Conservation (phyloP, 2,329 filamentous ascomycete species). For the Scopulariopsis brevicaulis region DNA sequence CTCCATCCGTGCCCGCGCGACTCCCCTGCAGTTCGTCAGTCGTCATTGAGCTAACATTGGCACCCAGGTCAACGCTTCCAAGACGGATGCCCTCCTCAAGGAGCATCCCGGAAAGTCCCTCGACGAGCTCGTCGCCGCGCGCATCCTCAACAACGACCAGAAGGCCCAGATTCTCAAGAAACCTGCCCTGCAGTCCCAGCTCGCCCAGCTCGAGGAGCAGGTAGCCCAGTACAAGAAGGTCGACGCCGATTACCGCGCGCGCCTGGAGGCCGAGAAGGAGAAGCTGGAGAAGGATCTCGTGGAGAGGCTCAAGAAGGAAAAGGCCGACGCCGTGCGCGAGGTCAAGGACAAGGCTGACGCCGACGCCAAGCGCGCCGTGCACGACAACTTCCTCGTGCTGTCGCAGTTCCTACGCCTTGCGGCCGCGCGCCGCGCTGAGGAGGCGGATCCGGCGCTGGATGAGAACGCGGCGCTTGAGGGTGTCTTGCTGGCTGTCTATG, state of each 20-base stretch:
- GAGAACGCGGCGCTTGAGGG: conserved; percentile 76
- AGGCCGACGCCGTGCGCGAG: conserved; percentile 39
- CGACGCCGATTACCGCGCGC: conserved; percentile 58
- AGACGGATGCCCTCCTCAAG: conserved; percentile 57
- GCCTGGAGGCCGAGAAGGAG: conserved; percentile 45
- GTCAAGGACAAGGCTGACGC: conserved; percentile 41
- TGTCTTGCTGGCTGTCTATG: conserved; percentile 66
- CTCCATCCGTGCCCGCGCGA: background rate
- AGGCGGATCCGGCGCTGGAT: conserved; percentile 50
- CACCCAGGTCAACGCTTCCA: conserved; percentile 55
- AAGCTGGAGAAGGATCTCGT: conserved; percentile 43
- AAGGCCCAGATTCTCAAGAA: conserved; percentile 70
- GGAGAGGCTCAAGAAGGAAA: conserved; percentile 38
- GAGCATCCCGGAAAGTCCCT: conserved; percentile 61
- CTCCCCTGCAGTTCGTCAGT: background rate
- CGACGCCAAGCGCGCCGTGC: conserved; percentile 43
- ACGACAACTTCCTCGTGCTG: conserved; percentile 55
- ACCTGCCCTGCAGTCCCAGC: conserved; percentile 56
- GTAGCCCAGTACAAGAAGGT: conserved; percentile 64
- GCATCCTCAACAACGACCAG: conserved; percentile 72
- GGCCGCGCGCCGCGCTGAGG: conserved; percentile 62
- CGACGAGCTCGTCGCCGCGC: conserved; percentile 58
- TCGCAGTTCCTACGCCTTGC: conserved; percentile 74
- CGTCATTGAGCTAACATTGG: background rate
- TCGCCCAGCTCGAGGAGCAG: conserved; percentile 63